Conservation (phyloP, 257 asterid species). For the Gentiana straminea region DNA sequence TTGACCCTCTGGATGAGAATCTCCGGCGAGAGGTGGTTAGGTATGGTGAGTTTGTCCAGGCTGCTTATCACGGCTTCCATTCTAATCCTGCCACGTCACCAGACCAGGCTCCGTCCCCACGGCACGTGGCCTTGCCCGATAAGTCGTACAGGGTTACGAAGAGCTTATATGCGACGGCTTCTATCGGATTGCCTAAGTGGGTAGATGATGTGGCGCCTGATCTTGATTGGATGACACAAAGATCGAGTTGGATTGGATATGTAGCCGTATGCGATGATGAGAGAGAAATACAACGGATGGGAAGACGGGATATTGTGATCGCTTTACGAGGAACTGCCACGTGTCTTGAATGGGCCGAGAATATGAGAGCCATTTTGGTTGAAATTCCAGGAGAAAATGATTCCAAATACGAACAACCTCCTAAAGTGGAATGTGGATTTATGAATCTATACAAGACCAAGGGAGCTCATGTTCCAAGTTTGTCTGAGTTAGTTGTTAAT, state of each 20-base stretch:
- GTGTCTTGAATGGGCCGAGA: constrained; percentile 91
- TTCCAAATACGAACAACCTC: constrained; percentile 10
- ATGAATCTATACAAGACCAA: constrained; percentile 41
- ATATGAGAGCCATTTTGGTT: constrained; percentile 46
- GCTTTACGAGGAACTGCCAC: constrained; percentile 88
- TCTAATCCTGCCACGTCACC: constrained; percentile 49
- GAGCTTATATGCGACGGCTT: constrained; percentile 73
- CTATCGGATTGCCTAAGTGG: constrained; percentile 71
- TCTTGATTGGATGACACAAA: constrained; percentile 91
- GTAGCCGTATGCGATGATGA: constrained; percentile 77
- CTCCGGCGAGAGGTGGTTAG: constrained; percentile 86
- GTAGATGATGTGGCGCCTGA: constrained; percentile 78
- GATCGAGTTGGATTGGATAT: constrained; percentile 90
- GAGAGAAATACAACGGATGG: constrained; percentile 75
- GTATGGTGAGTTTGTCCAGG: constrained; percentile 85
- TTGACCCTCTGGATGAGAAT: constrained; percentile 92
- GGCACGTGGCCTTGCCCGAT: constrained; percentile 56
- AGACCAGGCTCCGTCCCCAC: constrained; percentile 26
- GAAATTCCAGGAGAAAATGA: constrained; percentile 26
- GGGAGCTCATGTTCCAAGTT: constrained; percentile 61
- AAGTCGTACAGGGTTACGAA: constrained; percentile 60
- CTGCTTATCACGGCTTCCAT: constrained; percentile 78
- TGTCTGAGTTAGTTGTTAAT: constrained; percentile 50
- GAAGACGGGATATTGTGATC: constrained; percentile 76
- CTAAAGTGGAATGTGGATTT: constrained; percentile 71